Evolutionary conservation across 1,139 yeast genomes (phyloP).

Genomic region (Suhomyces chickasaworum): DNA sequence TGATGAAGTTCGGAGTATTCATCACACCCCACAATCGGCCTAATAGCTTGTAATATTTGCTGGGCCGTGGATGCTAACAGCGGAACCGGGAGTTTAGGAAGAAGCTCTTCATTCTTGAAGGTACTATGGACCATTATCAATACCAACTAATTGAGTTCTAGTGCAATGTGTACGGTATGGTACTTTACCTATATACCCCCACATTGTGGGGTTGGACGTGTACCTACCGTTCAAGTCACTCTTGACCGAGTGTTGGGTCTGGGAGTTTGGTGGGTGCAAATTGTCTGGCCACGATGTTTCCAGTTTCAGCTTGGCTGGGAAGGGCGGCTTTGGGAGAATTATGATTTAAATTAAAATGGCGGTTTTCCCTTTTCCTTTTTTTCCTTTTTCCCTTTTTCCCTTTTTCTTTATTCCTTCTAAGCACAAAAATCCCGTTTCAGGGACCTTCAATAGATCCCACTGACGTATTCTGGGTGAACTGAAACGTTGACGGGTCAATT

Average conservation of each 20-base stretch:
- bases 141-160: not conserved
- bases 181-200: not conserved
- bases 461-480: too few relatives aligned
- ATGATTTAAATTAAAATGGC: too few relatives aligned
- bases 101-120: constrained; percentile 25
- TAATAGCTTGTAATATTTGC: constrained; percentile 50
- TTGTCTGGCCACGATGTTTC: not conserved
- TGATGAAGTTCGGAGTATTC: constrained; percentile 43
- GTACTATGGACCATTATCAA: constrained; percentile 7
- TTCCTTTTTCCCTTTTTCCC: too few relatives aligned
- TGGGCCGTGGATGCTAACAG: constrained; percentile 44
- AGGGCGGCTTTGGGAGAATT: too few relatives aligned
- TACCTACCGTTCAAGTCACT: not conserved
- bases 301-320: too few relatives aligned
- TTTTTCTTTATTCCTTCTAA: too few relatives aligned
- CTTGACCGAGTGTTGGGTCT: too few relatives aligned
- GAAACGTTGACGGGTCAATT: too few relatives aligned
- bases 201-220: constrained; percentile 12
- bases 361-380: too few relatives aligned
- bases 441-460: too few relatives aligned
- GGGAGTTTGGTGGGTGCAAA: not conserved
- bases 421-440: too few relatives aligned
- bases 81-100: constrained; percentile 61
- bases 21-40: constrained; percentile 49
- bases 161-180: not conserved